phyloP scores from a whole-genome alignment of 1,284 basidiomycete species.

The Ustilago loliicola region DNA sequence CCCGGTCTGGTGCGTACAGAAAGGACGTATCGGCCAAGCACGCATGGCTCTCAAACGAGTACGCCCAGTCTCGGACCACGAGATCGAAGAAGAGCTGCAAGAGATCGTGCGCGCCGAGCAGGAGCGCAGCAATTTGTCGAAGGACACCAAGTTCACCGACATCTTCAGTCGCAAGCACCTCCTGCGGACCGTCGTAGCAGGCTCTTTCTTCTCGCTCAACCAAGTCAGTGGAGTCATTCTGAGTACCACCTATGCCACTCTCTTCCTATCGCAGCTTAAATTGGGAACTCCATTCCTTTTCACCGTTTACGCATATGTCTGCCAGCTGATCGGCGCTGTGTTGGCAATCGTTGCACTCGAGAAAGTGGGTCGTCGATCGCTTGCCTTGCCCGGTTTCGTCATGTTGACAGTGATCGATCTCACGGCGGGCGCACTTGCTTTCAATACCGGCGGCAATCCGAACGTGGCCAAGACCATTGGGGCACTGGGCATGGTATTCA shows the following conservation, averaged over 20 bases:
- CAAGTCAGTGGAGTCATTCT: conserved; percentile 62
- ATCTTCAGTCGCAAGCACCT: conserved; percentile 56
- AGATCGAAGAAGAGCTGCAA: conserved; percentile 54
- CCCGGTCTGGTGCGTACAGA: conserved; percentile 56
- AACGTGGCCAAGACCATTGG: conserved; percentile 49
- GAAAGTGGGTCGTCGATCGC: conserved; percentile 51
- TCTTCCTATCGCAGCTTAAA: conserved; percentile 57
- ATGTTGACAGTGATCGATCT: conserved; percentile 54
- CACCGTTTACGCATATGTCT: conserved; percentile 53
- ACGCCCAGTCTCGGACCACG: conserved; percentile 42
- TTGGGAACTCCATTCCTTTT: conserved; percentile 56
- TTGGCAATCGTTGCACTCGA: conserved; percentile 58
- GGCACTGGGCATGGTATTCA: conserved; percentile 60
- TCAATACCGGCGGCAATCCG: conserved; percentile 19
- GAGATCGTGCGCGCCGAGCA: conserved; percentile 53
- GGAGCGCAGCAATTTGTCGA: conserved; percentile 44
- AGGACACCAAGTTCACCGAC: conserved; percentile 52
- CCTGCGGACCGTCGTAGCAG: conserved; percentile 55
- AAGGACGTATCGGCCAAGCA: conserved; percentile 56
- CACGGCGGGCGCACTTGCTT: conserved; percentile 50
- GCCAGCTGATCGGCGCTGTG: conserved; percentile 51
- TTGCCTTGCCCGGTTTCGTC: conserved; percentile 55
- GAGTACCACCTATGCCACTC: conserved; percentile 58
- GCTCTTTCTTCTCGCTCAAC: conserved; percentile 62
- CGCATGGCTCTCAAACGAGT: conserved; percentile 42